A percentile compares a stretch with the other conserved stretches of the same genome.
phyloP scores from a whole-genome alignment of 1,139 yeast species.

The Debaryomyces nepalensis region DNA sequence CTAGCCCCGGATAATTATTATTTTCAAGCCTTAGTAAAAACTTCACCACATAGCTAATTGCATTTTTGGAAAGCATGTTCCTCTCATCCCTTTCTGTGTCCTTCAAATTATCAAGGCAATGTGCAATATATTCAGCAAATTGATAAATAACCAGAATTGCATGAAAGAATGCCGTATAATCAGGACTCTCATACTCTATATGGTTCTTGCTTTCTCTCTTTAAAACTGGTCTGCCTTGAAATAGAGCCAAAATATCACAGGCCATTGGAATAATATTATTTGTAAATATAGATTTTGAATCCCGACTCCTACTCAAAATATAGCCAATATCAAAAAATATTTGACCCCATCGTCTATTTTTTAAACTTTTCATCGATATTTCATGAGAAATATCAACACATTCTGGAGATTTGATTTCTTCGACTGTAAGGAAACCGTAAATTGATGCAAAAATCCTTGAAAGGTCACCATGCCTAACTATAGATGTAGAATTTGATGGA shows the following conservation, averaged over 20 bases:
- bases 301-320: conserved; percentile 69
- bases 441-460: conserved; percentile 70
- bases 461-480: conserved; percentile 71
- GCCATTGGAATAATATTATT: conserved; percentile 51
- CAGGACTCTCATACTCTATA: conserved; percentile 88
- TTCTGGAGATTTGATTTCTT: conserved; percentile 55
- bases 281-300: conserved; percentile 44
- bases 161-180: conserved; percentile 81
- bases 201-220: conserved; percentile 80
- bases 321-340: conserved; percentile 84
- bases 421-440: conserved; percentile 64
- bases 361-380: conserved; percentile 55
- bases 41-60: conserved; percentile 37
- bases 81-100: conserved; percentile 24
- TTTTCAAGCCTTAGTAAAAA: conserved; percentile 38
- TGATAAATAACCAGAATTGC: conserved; percentile 73
- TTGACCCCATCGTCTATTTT: conserved; percentile 83
- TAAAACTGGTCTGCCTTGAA: conserved; percentile 81
- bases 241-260: conserved; percentile 67
- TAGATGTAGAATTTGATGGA: conserved; percentile 73
- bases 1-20: conserved; percentile 33
- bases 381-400: conserved; percentile 47
- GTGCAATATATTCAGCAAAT: conserved; percentile 62
- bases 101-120: conserved; percentile 43
- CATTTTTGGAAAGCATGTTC: conserved; percentile 28